Percentiles rank a stretch among this genome's conserved stretches.
phyloP scores from a whole-genome alignment of 148 eudicot species.

The Rhododendron kiyosumense region DNA sequence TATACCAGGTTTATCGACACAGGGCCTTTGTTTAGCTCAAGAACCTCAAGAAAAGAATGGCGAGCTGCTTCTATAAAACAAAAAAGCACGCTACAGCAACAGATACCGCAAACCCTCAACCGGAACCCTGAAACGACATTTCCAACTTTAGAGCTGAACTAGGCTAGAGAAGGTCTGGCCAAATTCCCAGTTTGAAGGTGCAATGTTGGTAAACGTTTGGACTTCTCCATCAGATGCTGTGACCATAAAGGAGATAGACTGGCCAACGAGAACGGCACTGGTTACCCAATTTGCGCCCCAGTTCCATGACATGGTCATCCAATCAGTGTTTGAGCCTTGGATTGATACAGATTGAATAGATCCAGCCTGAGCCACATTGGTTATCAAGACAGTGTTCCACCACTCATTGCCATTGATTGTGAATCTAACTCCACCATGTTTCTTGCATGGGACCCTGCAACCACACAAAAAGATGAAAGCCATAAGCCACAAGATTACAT shows the following conservation, averaged over 20 bases:
- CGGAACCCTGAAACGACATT: neutral
- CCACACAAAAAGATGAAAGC: neutral
- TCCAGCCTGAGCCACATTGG: constrained; percentile 72
- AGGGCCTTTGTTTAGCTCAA: too few species aligned
- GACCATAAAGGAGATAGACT: constrained; percentile 67
- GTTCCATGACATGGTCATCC: constrained; percentile 79
- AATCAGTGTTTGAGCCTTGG: constrained; percentile 68
- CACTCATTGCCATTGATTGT: constrained; percentile 72
- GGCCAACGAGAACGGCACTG: constrained; percentile 57
- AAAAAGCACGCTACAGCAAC: constrained; percentile 51
- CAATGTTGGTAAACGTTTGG: constrained; percentile 31
- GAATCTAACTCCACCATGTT: constrained; percentile 85
- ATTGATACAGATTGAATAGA: constrained; percentile 56
- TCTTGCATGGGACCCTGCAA: constrained; percentile 71
- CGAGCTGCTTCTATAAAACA: constrained; percentile 47
- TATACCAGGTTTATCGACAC: too few species aligned
- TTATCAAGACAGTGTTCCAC: constrained; percentile 70
- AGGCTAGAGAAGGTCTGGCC: constrained; percentile 68
- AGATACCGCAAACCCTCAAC: neutral
- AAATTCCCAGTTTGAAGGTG: constrained; percentile 64
- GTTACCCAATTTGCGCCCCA: constrained; percentile 99
- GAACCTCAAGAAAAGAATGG: constrained; percentile 11
- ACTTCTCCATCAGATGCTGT: constrained; percentile 61
- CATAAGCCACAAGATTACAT: neutral
- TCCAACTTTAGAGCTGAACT: constrained; percentile 30